Evolutionary conservation across 257 asterid species (phyloP).

Genomic region (Eucommia ulmoides): DNA sequence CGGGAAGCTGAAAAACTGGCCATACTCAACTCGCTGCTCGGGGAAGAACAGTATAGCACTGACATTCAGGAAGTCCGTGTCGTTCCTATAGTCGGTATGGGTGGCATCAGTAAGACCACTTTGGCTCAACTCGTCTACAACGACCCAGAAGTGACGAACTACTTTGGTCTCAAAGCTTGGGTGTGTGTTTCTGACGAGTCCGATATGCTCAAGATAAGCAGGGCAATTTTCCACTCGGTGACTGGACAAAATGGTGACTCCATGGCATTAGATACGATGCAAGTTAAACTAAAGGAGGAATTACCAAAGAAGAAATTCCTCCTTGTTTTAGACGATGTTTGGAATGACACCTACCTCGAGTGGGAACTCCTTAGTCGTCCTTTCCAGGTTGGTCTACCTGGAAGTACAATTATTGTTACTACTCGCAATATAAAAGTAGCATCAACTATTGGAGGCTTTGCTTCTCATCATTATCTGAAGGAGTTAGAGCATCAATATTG

Average conservation of each 20-base stretch:
- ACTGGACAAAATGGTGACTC: too few species aligned
- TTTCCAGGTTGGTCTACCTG: constrained; percentile 27
- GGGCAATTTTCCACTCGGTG: too few species aligned
- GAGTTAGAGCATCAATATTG: background rate
- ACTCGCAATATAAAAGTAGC: constrained; percentile 39
- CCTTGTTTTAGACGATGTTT: background rate
- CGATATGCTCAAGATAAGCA: too few species aligned
- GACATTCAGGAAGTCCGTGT: too few species aligned
- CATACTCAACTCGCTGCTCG: background rate
- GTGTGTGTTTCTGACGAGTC: too few species aligned
- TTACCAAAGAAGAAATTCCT: background rate
- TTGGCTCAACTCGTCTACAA: too few species aligned
- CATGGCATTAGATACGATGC: background rate
- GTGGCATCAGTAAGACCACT: too few species aligned
- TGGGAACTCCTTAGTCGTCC: constrained; percentile 30
- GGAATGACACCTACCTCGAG: background rate
- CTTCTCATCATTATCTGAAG: background rate
- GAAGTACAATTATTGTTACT: constrained; percentile 48
- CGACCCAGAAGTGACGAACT: too few species aligned
- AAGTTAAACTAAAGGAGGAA: background rate
- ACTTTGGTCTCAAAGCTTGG: too few species aligned
- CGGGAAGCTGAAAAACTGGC: background rate
- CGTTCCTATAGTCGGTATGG: too few species aligned
- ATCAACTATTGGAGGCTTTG: constrained; percentile 27
- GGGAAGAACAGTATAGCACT: too few species aligned